A percentile compares a stretch with the other conserved stretches of the same genome.
phyloP scores from a whole-genome alignment of 2,329 filamentous ascomycete genomes.

The Ophiostoma sp. region DNA sequence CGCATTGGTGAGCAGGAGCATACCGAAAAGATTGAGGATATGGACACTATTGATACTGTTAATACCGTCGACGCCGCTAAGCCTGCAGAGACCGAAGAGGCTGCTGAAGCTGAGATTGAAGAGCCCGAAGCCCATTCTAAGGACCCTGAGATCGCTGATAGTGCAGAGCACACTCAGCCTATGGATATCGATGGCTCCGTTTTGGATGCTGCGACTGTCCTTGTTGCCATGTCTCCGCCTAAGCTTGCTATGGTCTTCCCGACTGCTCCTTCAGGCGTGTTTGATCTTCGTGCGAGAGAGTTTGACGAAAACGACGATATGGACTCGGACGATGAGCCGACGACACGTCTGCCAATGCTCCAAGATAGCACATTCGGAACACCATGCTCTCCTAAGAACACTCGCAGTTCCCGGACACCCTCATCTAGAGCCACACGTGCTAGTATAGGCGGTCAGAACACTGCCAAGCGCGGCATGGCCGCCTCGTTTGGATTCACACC shows the following conservation, averaged over 20 bases:
- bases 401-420: conserved; percentile 25
- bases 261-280: conserved; percentile 32
- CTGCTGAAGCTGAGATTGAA: neutral
- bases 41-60: neutral
- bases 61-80: conserved; percentile 21
- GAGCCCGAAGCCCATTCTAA: neutral
- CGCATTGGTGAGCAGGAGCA: conserved; percentile 32
- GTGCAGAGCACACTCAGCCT: neutral
- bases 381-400: conserved; percentile 36
- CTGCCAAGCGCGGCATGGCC: conserved; percentile 29
- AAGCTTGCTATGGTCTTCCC: conserved; percentile 22
- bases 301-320: conserved; percentile 48
- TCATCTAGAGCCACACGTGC: neutral
- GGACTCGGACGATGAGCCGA: conserved; percentile 52
- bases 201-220: conserved; percentile 12
- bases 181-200: conserved; percentile 32
- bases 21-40: neutral
- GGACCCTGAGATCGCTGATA: conserved; percentile 21
- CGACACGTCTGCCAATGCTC: conserved; percentile 28
- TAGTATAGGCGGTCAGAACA: conserved; percentile 29
- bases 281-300: conserved; percentile 46
- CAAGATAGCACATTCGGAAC: conserved; percentile 37
- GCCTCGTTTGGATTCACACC: conserved; percentile 54
- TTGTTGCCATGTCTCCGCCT: conserved; percentile 23
- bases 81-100: conserved; percentile 14